These are phyloP conservation scores for Flagelloscypha sp. DNA, from an alignment of 768 basidiomycete genomes.

Conservation along the genomic window DNA sequence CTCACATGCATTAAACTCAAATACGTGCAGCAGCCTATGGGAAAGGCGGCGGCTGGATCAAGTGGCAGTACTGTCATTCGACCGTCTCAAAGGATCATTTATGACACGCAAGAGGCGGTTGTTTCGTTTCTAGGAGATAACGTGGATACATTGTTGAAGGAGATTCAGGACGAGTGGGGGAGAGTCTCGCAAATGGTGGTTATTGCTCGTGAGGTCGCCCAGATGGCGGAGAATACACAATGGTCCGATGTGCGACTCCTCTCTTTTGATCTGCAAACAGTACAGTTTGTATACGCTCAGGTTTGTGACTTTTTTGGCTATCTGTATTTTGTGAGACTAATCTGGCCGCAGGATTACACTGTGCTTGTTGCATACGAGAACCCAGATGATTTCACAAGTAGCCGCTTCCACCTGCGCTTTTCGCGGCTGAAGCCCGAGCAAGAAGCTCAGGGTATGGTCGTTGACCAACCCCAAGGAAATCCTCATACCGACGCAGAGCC, in stretches of 20 bases:
- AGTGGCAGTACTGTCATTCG: slow-evolving; percentile 53
- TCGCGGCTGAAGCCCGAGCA: slow-evolving; percentile 34
- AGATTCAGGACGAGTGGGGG: slow-evolving; percentile 90
- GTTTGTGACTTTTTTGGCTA: slow-evolving; percentile 24
- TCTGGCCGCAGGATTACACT: slow-evolving; percentile 50
- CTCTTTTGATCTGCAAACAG: slow-evolving; percentile 87
- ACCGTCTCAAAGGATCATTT: slow-evolving; percentile 84
- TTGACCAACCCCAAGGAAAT: slow-evolving; percentile 31
- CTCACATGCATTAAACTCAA: slow-evolving; percentile 87
- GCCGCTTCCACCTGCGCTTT: slow-evolving; percentile 69
- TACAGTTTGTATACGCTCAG: slow-evolving; percentile 76
- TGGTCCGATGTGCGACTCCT: slow-evolving; percentile 77
- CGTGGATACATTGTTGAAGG: slow-evolving; percentile 81
- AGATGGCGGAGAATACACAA: slow-evolving; percentile 65
- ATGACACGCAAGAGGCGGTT: slow-evolving; percentile 81
- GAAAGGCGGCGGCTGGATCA: slow-evolving; percentile 55
- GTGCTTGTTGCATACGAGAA: slow-evolving; percentile 75
- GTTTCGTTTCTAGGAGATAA: slow-evolving; percentile 85
- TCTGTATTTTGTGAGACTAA: not conserved
- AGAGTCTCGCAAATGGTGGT: slow-evolving; percentile 90
- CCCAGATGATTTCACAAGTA: slow-evolving; percentile 58
- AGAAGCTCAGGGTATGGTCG: slow-evolving; percentile 10
- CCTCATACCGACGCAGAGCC: slow-evolving; percentile 77
- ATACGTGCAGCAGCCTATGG: slow-evolving; percentile 81
- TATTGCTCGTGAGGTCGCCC: slow-evolving; percentile 83